phyloP scores from a whole-genome alignment of 345 rosid species.

The Camelina hispida region DNA sequence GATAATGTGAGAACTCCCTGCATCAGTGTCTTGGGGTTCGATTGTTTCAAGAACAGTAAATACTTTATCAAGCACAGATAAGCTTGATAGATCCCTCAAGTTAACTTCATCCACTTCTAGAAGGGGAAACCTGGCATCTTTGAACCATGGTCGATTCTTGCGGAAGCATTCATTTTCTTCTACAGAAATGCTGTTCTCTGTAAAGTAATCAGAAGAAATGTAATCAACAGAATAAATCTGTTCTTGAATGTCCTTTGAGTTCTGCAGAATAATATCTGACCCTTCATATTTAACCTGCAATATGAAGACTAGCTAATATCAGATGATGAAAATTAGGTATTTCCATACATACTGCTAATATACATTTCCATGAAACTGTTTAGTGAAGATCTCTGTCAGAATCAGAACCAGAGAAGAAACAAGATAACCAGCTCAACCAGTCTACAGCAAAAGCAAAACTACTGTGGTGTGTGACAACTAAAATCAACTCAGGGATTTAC shows the following conservation, averaged over 20 bases:
- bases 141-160: slow-evolving; percentile 46
- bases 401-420: slow-evolving; percentile 11
- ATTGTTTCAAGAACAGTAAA: slow-evolving; percentile 52
- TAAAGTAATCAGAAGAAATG: slow-evolving; percentile 50
- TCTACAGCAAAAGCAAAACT: slow-evolving; percentile 29
- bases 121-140: slow-evolving; percentile 54
- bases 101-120: slow-evolving; percentile 73
- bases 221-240: slow-evolving; percentile 59
- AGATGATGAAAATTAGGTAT: neutral
- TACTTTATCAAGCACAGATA: slow-evolving; percentile 53
- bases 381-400: slow-evolving; percentile 5
- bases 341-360: neutral
- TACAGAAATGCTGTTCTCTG: slow-evolving; percentile 43
- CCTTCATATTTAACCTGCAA: slow-evolving; percentile 52
- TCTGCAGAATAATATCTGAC: slow-evolving; percentile 41
- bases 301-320: slow-evolving; percentile 20
- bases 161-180: slow-evolving; percentile 54
- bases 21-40: slow-evolving; percentile 44
- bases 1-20: slow-evolving; percentile 38
- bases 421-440: neutral
- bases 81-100: slow-evolving; percentile 50
- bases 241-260: slow-evolving; percentile 50
- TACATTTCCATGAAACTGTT: neutral
- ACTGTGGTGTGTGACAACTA: neutral
- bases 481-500: slow-evolving; percentile 44